Percentiles rank a stretch among this genome's conserved stretches.
These are phyloP conservation scores for Phialophora chinensis DNA, from an alignment of 2,329 filamentous ascomycete genomes.

Conservation along the genomic window DNA sequence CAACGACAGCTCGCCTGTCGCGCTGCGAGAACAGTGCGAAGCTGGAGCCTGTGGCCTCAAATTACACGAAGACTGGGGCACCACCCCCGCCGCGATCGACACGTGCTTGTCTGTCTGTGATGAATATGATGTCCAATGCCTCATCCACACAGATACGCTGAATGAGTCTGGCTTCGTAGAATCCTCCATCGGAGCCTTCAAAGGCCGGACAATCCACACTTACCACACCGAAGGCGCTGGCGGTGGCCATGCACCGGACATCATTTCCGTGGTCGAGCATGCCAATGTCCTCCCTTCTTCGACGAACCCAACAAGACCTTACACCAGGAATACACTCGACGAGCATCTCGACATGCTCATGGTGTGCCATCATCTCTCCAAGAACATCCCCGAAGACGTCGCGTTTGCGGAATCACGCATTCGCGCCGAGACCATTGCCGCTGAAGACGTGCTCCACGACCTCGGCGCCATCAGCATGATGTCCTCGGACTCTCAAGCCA, in stretches of 20 bases:
- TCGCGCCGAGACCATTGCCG: constrained; percentile 92
- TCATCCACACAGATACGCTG: constrained; percentile 94
- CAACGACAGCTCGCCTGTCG: constrained; percentile 75
- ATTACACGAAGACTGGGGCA: constrained; percentile 95
- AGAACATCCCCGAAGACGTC: constrained; percentile 93
- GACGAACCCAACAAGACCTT: constrained; percentile 91
- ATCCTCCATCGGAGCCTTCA: constrained; percentile 84
- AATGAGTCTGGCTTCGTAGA: constrained; percentile 99
- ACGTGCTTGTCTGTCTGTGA: constrained; percentile 85
- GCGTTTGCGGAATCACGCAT: constrained; percentile 95
- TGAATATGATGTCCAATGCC: constrained; percentile 86
- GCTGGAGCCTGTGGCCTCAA: constrained; percentile 91
- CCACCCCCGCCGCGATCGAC: constrained; percentile 89
- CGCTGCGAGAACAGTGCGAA: constrained; percentile 77
- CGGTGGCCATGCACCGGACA: constrained; percentile 92
- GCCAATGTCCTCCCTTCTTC: constrained; percentile 86
- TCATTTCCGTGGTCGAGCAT: constrained; percentile 90
- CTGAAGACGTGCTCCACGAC: constrained; percentile 94
- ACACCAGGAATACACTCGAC: constrained; percentile 88
- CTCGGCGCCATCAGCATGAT: constrained; percentile 97
- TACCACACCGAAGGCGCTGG: constrained; percentile 97
- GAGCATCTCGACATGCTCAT: constrained; percentile 98
- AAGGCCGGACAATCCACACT: constrained; percentile 86
- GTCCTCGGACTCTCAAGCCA: constrained; percentile 92
- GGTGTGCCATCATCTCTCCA: constrained; percentile 93